Evolutionary conservation across 768 basidiomycete genomes (phyloP).

Genomic region (Coprinopsis sp.): DNA sequence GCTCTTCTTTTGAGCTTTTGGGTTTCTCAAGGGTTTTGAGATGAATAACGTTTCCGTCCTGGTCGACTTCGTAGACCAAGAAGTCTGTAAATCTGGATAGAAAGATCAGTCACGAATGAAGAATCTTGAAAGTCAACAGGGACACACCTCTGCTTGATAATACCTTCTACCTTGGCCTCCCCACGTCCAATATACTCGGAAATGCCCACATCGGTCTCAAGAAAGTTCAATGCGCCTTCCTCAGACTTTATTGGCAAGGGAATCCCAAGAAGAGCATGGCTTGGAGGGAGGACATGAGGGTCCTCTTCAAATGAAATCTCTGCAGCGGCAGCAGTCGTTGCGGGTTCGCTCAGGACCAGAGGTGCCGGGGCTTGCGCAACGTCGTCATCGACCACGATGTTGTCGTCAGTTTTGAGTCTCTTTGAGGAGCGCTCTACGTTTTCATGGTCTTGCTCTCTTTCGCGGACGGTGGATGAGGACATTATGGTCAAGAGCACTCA

Average conservation of each 20-base stretch:
- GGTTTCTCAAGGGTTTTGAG: constrained; percentile 77
- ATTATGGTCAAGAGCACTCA: constrained; percentile 21
- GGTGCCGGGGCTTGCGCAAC: constrained; percentile 4
- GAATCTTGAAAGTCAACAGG: neutral
- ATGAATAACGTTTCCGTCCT: constrained; percentile 74
- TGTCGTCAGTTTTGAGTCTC: constrained; percentile 35
- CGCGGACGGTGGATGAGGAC: constrained; percentile 37
- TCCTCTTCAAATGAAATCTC: neutral
- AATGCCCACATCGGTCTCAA: constrained; percentile 86
- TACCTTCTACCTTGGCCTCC: constrained; percentile 75
- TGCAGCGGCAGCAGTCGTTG: neutral
- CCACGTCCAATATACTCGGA: constrained; percentile 76
- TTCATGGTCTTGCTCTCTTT: constrained; percentile 49
- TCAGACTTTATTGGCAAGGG: constrained; percentile 45
- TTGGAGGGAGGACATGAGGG: constrained; percentile 59
- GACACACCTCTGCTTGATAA: constrained; percentile 92
- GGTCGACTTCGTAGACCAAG: constrained; percentile 86
- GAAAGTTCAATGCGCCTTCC: constrained; percentile 50
- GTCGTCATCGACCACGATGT: constrained; percentile 1
- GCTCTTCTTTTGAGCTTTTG: constrained; percentile 43
- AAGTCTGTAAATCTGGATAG: constrained; percentile 89
- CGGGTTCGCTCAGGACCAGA: neutral
- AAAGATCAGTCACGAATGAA: neutral
- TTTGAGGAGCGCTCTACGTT: constrained; percentile 42
- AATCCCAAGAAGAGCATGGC: constrained; percentile 63